Evolutionary conservation across 2,329 filamentous ascomycete species (phyloP).

Genomic region (Hypoxylon sp.): DNA sequence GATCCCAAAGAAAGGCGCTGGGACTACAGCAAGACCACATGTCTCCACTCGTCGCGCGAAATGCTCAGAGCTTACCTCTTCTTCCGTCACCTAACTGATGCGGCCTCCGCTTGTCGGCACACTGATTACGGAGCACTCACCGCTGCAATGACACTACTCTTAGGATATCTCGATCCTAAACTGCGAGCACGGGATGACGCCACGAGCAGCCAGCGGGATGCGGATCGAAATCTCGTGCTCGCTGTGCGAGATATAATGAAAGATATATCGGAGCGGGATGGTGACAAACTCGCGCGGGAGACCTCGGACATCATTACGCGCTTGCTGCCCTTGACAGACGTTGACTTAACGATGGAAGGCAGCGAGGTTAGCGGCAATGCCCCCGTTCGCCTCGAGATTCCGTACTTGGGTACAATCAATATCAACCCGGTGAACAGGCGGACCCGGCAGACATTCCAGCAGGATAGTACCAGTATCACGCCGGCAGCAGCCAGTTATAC

Average conservation of each 20-base stretch:
- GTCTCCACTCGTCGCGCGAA: slow-evolving; percentile 64
- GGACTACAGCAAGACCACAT: slow-evolving; percentile 63
- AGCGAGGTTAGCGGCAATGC: slow-evolving; percentile 14
- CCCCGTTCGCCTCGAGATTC: slow-evolving; percentile 58
- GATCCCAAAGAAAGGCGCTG: slow-evolving; percentile 55
- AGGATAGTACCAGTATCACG: not conserved
- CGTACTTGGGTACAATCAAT: slow-evolving; percentile 62
- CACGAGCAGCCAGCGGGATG: slow-evolving; percentile 45
- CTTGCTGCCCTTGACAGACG: slow-evolving; percentile 56
- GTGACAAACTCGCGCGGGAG: slow-evolving; percentile 58
- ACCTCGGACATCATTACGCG: slow-evolving; percentile 59
- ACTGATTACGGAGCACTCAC: slow-evolving; percentile 66
- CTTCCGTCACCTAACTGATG: slow-evolving; percentile 58
- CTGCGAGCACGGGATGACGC: slow-evolving; percentile 40
- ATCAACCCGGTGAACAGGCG: slow-evolving; percentile 51
- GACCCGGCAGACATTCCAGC: slow-evolving; percentile 14
- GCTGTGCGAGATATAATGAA: slow-evolving; percentile 55
- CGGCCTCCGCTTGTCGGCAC: slow-evolving; percentile 59
- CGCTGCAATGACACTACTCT: slow-evolving; percentile 63
- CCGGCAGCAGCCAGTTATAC: not conserved
- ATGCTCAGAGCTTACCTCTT: slow-evolving; percentile 62
- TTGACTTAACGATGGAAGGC: slow-evolving; percentile 36
- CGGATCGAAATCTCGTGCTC: slow-evolving; percentile 56
- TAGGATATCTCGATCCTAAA: slow-evolving; percentile 61
- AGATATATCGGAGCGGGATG: slow-evolving; percentile 54